Conservation (phyloP, 2,329 filamentous ascomycete species). For the Colletotrichum plurivorum region DNA sequence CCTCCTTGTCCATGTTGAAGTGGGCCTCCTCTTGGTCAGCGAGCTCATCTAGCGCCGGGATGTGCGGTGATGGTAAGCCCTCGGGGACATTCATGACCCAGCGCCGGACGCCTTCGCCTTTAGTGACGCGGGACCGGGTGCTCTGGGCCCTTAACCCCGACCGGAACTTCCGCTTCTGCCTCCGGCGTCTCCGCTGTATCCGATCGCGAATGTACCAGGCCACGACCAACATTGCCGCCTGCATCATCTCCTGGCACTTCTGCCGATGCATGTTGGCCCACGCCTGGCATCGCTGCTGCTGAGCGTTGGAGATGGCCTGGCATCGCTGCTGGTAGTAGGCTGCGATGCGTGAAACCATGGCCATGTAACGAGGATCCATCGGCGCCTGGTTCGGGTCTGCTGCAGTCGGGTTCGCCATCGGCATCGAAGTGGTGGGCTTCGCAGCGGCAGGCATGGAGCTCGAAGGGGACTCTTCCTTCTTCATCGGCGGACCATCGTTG, state of each 20-base stretch:
- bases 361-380: slow-evolving; percentile 59
- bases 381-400: slow-evolving; percentile 26
- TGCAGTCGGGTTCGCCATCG: slow-evolving; percentile 13
- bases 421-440: slow-evolving; percentile 7
- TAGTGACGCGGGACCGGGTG: slow-evolving; percentile 51
- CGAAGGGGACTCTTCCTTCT: slow-evolving; percentile 28
- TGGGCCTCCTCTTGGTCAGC: slow-evolving; percentile 55
- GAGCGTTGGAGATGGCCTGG: slow-evolving; percentile 61
- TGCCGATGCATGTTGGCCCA: slow-evolving; percentile 63
- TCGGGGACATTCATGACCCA: slow-evolving; percentile 60
- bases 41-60: slow-evolving; percentile 44
- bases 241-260: slow-evolving; percentile 64
- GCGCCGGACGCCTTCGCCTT: slow-evolving; percentile 57
- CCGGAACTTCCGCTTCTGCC: slow-evolving; percentile 58
- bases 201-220: slow-evolving; percentile 66
- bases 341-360: slow-evolving; percentile 63
- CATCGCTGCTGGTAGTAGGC: slow-evolving; percentile 64
- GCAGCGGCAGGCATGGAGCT: slow-evolving; percentile 20
- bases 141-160: slow-evolving; percentile 54
- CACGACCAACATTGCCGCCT: slow-evolving; percentile 63
- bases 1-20: slow-evolving; percentile 58
- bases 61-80: slow-evolving; percentile 49
- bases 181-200: slow-evolving; percentile 57
- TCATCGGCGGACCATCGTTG: slow-evolving; percentile 28
- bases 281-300: slow-evolving; percentile 63